Evolutionary conservation across 352 stramenopile genomes (phyloP), one percentile per base, ranked within the genome.

Genomic region (Phytopythium aichiense): DNA sequence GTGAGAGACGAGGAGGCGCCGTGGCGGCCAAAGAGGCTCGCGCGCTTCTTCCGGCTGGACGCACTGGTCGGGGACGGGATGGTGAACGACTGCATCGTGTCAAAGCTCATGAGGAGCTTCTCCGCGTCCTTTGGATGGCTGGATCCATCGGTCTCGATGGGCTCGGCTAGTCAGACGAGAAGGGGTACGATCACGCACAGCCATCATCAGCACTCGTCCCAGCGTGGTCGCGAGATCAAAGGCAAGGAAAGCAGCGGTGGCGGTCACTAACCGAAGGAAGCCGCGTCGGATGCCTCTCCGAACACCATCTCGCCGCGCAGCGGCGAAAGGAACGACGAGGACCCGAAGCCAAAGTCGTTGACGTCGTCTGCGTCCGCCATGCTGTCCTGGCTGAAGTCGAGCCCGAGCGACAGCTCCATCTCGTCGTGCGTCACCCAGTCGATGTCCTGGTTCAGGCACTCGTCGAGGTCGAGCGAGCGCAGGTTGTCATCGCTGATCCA

Each of bases 61-160:
- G 70, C 75, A 57, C 70, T 89, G 22, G 83, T 91, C 8, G 85
- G 85, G 31, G 85, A 94, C 55, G 85, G 85, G 58, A 89, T 88
- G 48, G 76, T 86, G 58, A 92, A 94, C 20, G 76, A 77, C 60
- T 79, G 73, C 85, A 94, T 94, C 45, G 85, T 94, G 59, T 94
- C 85, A 65, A 94, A 94, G 67, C 85, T 92, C 85, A 94, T 94
- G 60, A 94, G 69, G 58, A 94, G 78, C 76, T 86, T 89, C 59
- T 94, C 85, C 1, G 79, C 83, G 61, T 90, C 69, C 66, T 74
- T 81, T n/a, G 66, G 56, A 33, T 37, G 74, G 59, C 57, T 73
- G n/a, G 66, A 51, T 65, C 69, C 64, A 54, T 85, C 68, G 59
- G 83, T 51, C 49, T 43, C 72, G 59, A 81, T 69, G 38, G 74